Evolutionary conservation across 345 rosid species (phyloP).

Genomic region (Mangifera indica): DNA sequence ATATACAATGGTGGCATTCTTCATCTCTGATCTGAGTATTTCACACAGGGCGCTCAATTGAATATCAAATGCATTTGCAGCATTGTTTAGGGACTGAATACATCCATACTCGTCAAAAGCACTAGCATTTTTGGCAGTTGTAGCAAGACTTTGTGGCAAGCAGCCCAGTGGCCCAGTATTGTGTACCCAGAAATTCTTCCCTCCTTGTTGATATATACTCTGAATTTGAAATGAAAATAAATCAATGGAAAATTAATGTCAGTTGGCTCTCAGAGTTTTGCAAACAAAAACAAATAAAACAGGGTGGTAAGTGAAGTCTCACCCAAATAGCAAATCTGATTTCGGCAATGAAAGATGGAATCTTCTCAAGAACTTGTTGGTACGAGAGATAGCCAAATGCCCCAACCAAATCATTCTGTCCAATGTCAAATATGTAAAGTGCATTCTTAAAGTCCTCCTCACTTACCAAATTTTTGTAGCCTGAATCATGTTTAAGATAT

Average conservation of each 20-base stretch:
- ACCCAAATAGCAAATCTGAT: conserved; percentile 53
- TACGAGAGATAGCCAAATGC: conserved; percentile 34
- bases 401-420: conserved; percentile 63
- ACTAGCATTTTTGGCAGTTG: conserved; percentile 25
- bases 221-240: conserved; percentile 6
- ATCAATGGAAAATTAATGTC: background rate
- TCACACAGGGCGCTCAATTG: conserved; percentile 40
- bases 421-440: conserved; percentile 59
- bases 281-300: background rate
- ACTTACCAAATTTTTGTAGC: conserved; percentile 34
- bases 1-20: conserved; percentile 47
- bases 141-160: conserved; percentile 50
- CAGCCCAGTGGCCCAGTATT: conserved; percentile 75
- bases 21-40: conserved; percentile 42
- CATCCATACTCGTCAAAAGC: conserved; percentile 60
- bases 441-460: conserved; percentile 50
- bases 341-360: conserved; percentile 51
- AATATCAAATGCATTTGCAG: conserved; percentile 48
- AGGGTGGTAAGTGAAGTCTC: background rate
- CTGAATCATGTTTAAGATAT: conserved; percentile 12
- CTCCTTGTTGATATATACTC: conserved; percentile 51
- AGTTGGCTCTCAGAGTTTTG: background rate
- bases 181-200: conserved; percentile 69
- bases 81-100: conserved; percentile 48
- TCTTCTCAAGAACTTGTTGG: conserved; percentile 38